phyloP scores from a whole-genome alignment of 345 rosid genomes.

The Luvunga scandens region DNA sequence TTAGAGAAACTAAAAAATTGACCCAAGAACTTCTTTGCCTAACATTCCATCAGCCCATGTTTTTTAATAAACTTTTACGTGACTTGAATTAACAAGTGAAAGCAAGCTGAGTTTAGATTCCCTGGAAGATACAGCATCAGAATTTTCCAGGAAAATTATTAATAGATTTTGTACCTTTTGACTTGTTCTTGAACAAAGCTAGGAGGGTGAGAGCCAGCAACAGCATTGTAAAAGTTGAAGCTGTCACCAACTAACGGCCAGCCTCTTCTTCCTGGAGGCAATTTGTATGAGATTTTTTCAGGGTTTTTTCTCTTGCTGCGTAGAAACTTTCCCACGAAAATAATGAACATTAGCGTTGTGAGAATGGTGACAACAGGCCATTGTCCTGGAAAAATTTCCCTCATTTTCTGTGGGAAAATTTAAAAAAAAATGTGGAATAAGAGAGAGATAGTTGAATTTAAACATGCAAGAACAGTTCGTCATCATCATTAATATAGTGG shows the following conservation, averaged over 20 bases:
- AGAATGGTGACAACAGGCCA: background rate
- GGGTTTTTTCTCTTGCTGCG: background rate
- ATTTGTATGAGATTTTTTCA: background rate
- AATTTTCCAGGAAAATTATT: background rate
- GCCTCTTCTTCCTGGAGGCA: constrained; percentile 76
- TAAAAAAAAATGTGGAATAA: background rate
- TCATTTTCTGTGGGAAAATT: background rate
- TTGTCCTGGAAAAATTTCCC: background rate
- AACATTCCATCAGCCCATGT: background rate
- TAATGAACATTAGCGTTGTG: background rate
- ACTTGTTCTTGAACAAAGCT: constrained; percentile 58
- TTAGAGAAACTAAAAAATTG: background rate
- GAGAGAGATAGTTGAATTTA: background rate
- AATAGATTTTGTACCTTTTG: constrained; percentile 37
- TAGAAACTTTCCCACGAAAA: background rate
- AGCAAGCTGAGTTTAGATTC: background rate
- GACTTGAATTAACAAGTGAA: background rate
- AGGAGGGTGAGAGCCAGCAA: constrained; percentile 78
- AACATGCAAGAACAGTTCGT: background rate
- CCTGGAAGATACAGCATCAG: background rate
- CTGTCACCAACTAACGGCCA: constrained; percentile 83
- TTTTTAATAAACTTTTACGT: background rate
- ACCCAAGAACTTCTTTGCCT: background rate
- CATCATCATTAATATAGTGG: background rate
- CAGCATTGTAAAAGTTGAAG: constrained; percentile 69